Evolutionary conservation across 129 eudicot genomes (phyloP).

Genomic region (Flaveria sonorensis): DNA sequence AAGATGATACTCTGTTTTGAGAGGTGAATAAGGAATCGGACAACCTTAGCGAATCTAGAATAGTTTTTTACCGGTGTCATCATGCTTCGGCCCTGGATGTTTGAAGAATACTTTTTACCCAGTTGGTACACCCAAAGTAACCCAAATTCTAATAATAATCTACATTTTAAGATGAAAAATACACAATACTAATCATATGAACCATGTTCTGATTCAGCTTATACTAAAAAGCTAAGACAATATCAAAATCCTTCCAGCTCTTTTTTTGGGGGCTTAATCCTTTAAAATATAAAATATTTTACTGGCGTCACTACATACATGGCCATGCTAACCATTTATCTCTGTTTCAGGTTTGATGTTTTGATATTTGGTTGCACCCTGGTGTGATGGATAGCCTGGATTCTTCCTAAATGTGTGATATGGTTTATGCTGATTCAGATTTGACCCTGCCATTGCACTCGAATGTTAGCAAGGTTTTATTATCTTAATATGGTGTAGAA

Average conservation of each 20-base stretch:
- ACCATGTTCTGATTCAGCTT: background rate
- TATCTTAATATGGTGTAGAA: constrained; percentile 17
- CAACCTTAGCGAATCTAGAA: no score
- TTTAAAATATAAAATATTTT: no score
- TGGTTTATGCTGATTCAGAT: background rate
- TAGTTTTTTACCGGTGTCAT: no score
- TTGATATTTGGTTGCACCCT: background rate
- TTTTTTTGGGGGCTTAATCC: background rate
- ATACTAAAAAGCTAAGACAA: background rate
- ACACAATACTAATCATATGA: background rate
- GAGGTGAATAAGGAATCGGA: no score
- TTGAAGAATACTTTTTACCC: no score
- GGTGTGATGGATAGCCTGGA: constrained; percentile 13
- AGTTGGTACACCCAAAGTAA: no score
- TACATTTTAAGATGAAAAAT: no score
- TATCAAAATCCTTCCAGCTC: background rate
- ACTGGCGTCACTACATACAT: no score
- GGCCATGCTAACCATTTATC: background rate
- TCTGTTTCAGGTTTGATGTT: constrained; percentile 28
- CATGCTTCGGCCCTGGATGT: no score
- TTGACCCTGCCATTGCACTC: background rate
- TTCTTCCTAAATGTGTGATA: constrained; percentile 5
- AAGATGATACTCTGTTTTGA: no score
- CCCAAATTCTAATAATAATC: background rate
- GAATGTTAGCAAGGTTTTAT: constrained; percentile 17